phyloP scores from a whole-genome alignment of 2,329 filamentous ascomycete species.

The Diaporthe helianthi region DNA sequence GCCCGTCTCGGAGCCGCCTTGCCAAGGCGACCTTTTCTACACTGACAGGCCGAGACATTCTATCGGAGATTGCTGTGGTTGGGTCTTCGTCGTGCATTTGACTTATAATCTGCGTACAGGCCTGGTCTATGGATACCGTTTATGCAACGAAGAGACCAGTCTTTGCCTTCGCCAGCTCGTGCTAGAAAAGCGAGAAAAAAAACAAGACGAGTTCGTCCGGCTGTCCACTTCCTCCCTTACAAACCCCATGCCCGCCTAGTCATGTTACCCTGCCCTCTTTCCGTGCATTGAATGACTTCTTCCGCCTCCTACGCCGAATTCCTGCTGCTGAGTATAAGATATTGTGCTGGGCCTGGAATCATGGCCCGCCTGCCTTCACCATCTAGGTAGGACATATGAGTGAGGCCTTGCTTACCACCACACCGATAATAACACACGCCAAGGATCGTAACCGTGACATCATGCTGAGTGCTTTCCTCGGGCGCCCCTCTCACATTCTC shows the following conservation, averaged over 20 bases:
- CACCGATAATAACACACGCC: not conserved
- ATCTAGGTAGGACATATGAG: constrained; percentile 1
- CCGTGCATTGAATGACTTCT: constrained; percentile 17
- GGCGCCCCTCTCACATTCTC: not conserved
- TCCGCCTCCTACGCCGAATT: constrained; percentile 30
- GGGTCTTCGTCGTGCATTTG: constrained; percentile 9
- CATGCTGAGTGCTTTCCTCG: constrained; percentile 23
- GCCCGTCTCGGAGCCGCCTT: constrained; percentile 24
- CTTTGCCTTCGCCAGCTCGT: constrained; percentile 29
- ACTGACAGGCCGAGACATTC: not conserved
- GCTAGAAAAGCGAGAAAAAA: constrained; percentile 12
- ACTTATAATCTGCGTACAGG: constrained; percentile 19
- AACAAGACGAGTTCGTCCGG: not conserved
- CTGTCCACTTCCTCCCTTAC: not conserved
- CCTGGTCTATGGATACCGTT: constrained; percentile 33
- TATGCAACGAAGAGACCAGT: constrained; percentile 33
- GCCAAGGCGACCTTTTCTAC: not conserved
- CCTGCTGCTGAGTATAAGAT: constrained; percentile 30
- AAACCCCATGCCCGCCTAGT: constrained; percentile 5
- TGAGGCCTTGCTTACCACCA: not conserved
- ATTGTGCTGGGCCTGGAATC: constrained; percentile 7
- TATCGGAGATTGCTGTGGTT: not conserved
- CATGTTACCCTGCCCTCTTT: constrained; percentile 20
- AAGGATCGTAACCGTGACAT: constrained; percentile 4
- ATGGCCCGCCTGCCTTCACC: not conserved